Evolutionary conservation across 345 rosid species (phyloP), one percentile per base, ranked within the genome.

Genomic region (Isatis tinctoria): DNA sequence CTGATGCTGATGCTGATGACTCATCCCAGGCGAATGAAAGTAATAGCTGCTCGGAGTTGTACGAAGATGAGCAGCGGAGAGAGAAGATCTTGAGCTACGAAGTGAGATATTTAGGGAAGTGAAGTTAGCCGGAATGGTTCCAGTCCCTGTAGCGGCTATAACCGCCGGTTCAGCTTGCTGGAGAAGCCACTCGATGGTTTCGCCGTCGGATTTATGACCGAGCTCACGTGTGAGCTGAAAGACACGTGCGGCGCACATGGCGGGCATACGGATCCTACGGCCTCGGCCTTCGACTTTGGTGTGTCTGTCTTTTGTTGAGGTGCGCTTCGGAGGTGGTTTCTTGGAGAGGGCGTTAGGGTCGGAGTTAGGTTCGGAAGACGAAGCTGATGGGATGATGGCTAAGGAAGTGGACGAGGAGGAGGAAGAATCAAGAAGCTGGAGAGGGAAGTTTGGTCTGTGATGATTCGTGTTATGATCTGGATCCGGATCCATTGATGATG

Each of bases 231-330:
- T 92, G 39, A 92, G 84, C 83, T 92, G 98, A 73, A 92, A 92
- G 60, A 92, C 96, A 84, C 98, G 83, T 26, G 96, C 98, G 0
- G 98, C 98, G 51, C 98, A 92, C 48, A 89, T 77, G 32, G 96
- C 96, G 0, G 98, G 98, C 96, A 92, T 92, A 49, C 98, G 92
- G 87, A 92, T 92, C 84, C 97, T 84, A 47, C 97, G 92, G 40
- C 97, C 97, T 0, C 97, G 96, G 40, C 97, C 97, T n/a, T 92
- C 96, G 10, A 92, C 97, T 79, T 92, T 92, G 73, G 97, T 92
- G 87, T 92, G 97, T 51, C 97, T 82, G 81, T 92, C 97, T 62
- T 88, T 92, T 16, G 94, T 85, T 6, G 96, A 85, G 52, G 87
- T 71, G 44, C 97, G 80, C 66, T 88, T 90, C 0, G 96, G 90